Base-by-base conservation (phyloP, 805 yeast species). In the Monosporozyma yasuniensis region DNA sequence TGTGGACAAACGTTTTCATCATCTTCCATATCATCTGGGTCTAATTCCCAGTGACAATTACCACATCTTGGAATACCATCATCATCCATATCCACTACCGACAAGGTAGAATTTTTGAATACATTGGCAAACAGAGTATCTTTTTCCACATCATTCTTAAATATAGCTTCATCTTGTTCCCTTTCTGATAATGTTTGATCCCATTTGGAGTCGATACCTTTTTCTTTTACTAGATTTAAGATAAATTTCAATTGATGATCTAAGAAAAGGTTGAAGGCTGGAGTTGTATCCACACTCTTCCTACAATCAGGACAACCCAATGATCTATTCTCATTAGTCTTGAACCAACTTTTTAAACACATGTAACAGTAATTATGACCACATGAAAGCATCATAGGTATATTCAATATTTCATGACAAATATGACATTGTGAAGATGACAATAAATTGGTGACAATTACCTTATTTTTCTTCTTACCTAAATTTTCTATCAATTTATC, bases 31-130 rank as follows among this genome's bases (percentile, higher is more conserved):
- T 56, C 59, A 42, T 58, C 61, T 5, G 56, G 55, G 46, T 58
- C 61, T 7, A 84, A 80, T 58, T 85, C 91, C 91, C 91, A 85
- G 58, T 81, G 88, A 61, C 93, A 85, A 50, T 78, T 76, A 7
- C 84, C 78, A 59, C 93, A 85, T 49, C 91, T 66, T 0, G 84
- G 78, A 9, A 84, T 86, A 2, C 89, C 89, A 58, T 85, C 91
- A 27, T 78, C 78, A 27, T 69, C 70, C 48, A 54, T 56, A 58
- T 84, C 91, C 57, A 83, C 89, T 1, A 81, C 69, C 0, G 83
- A 80, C 14, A 72, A 64, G 2, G 79, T 77, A 16, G 73, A 60
- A 46, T 65, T 61, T n/a, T 71, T 66, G 62, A 83, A 82, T 2
- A 74, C 60, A 32, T 72, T 74, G 2, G 74, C 74, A 64, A 78